phyloP scores from a whole-genome alignment of 306 rosid genomes.

The Dryas octopetala region DNA sequence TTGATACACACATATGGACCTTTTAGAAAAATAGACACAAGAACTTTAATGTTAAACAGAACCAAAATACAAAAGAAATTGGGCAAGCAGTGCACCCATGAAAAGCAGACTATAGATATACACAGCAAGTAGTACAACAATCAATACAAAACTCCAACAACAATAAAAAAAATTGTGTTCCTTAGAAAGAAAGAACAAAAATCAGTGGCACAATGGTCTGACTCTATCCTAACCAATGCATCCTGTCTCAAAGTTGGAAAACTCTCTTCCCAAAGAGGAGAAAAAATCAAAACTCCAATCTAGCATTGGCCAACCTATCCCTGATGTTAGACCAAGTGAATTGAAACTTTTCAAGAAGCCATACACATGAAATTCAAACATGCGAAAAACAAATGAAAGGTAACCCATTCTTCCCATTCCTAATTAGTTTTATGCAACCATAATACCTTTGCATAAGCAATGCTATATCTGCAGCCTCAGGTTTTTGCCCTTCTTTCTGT shows the following conservation, averaged over 20 bases:
- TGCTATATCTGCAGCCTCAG: slow-evolving; percentile 93
- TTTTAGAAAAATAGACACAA: neutral
- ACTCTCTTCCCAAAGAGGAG: neutral
- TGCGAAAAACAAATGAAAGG: neutral
- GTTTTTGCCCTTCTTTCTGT: slow-evolving; percentile 90
- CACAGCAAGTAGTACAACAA: neutral
- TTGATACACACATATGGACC: neutral
- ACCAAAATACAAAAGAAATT: neutral
- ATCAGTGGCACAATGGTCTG: no score
- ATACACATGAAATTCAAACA: neutral
- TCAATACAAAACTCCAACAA: neutral
- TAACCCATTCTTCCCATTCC: neutral
- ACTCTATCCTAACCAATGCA: neutral
- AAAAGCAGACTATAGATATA: neutral
- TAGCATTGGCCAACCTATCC: neutral
- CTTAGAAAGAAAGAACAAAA: neutral
- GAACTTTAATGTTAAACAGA: neutral
- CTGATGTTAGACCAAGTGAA: neutral
- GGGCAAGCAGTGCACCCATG: neutral
- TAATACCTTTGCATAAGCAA: slow-evolving; percentile 85
- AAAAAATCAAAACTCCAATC: neutral
- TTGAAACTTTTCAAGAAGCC: neutral
- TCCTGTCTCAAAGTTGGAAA: neutral
- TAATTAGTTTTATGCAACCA: neutral
- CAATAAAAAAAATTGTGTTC: neutral